A percentile compares a stretch with the other conserved stretches of the same genome.
phyloP scores from a whole-genome alignment of 2,329 filamentous ascomycete genomes.

The Nakataea oryzae region DNA sequence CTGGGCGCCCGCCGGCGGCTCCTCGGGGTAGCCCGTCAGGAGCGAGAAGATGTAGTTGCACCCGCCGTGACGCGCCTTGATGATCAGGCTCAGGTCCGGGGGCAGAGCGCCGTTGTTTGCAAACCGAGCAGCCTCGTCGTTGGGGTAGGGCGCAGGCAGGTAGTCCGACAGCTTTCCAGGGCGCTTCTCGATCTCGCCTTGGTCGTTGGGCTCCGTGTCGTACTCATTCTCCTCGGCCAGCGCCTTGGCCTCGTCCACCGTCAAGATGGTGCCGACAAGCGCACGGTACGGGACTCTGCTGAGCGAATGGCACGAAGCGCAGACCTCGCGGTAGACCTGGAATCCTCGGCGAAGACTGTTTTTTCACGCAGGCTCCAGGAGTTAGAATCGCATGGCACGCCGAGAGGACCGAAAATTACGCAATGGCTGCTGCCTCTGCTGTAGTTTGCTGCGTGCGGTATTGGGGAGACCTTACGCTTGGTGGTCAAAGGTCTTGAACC shows the following conservation, averaged over 20 bases:
- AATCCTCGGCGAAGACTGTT: constrained; percentile 91
- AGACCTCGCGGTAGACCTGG: constrained; percentile 98
- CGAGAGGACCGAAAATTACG: constrained; percentile 30
- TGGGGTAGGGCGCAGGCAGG: constrained; percentile 91
- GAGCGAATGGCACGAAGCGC: constrained; percentile 94
- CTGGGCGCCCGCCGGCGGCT: constrained; percentile 78
- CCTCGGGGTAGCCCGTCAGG: constrained; percentile 94
- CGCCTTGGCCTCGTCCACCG: constrained; percentile 94
- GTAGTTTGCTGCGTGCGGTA: neutral
- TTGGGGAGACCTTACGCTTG: constrained; percentile 59
- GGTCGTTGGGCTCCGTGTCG: constrained; percentile 93
- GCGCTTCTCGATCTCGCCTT: constrained; percentile 97
- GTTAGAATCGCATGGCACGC: neutral
- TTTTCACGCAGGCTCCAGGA: neutral
- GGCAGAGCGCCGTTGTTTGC: constrained; percentile 98
- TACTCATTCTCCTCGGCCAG: constrained; percentile 98
- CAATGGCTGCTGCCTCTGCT: constrained; percentile 31
- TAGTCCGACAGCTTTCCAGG: constrained; percentile 98
- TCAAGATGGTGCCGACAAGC: constrained; percentile 84
- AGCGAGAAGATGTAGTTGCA: constrained; percentile 98
- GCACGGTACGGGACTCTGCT: constrained; percentile 87
- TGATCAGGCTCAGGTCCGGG: constrained; percentile 92
- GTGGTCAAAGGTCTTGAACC: constrained; percentile 94
- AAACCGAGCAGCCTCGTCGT: constrained; percentile 95
- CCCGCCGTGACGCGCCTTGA: constrained; percentile 95